Evolutionary conservation across 805 yeast species (phyloP).

Genomic region (Kodamaea kakaduensis): DNA sequence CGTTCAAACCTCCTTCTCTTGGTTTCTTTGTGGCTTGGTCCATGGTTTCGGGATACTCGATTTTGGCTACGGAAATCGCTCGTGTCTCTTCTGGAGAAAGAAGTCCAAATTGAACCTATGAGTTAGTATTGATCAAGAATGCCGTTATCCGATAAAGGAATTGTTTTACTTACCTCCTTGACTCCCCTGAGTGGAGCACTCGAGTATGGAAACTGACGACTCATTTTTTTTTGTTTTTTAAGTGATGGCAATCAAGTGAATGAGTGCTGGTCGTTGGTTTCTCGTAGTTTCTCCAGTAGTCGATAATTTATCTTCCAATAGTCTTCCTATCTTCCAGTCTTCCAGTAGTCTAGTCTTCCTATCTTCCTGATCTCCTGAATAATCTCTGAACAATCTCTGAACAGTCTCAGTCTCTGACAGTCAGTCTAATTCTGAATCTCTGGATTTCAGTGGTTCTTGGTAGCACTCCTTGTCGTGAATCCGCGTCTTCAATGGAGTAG

Average conservation of each 20-base stretch:
- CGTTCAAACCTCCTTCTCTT: conserved; percentile 94
- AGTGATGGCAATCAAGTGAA: conserved; percentile 27
- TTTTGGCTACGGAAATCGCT: conserved; percentile 96
- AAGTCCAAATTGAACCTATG: conserved; percentile 88
- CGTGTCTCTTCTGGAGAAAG: conserved; percentile 94
- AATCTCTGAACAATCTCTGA: too few species aligned
- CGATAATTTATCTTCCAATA: too few species aligned
- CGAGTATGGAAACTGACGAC: conserved; percentile 76
- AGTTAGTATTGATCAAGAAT: conserved; percentile 16
- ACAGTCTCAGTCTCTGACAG: too few species aligned
- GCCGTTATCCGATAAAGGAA: conserved; percentile 1
- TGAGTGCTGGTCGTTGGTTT: too few species aligned
- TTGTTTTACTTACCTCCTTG: conserved; percentile 66
- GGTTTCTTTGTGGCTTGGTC: conserved; percentile 94
- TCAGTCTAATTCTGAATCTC: too few species aligned
- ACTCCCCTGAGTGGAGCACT: conserved; percentile 98
- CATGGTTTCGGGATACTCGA: conserved; percentile 99
- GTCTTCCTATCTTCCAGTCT: too few species aligned
- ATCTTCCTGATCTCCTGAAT: too few species aligned
- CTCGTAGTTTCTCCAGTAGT: too few species aligned
- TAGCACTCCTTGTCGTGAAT: too few species aligned
- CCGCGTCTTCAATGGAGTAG: too few species aligned
- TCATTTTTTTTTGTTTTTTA: conserved; percentile 26
- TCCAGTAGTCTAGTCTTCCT: too few species aligned
- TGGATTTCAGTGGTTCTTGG: too few species aligned